Conservation (phyloP, 257 asterid genomes). For the Linaria vulgaris region DNA sequence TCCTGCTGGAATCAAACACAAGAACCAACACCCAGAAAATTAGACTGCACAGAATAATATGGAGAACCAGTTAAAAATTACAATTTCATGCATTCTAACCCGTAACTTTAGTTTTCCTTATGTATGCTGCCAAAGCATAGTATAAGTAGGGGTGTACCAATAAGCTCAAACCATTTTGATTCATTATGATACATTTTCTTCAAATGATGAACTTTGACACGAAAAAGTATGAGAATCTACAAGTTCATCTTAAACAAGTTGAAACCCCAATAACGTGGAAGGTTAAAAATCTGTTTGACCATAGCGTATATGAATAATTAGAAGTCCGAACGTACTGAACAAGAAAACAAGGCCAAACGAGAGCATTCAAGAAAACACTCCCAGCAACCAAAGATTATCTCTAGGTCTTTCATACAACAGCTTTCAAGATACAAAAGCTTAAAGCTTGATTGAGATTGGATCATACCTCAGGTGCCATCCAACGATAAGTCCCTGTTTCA, state of each 20-base stretch:
- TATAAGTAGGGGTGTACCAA: neutral
- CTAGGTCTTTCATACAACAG: too few relatives aligned
- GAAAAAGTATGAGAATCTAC: constrained; percentile 13
- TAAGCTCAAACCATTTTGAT: neutral
- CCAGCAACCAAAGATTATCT: constrained; percentile 15
- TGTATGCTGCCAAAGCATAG: neutral
- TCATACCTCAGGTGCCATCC: constrained; percentile 99
- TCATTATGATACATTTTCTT: neutral
- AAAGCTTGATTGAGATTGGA: constrained; percentile 17
- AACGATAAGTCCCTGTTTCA: constrained; percentile 96
- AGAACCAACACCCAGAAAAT: constrained; percentile 8
- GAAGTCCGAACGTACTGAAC: neutral
- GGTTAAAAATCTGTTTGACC: constrained; percentile 6
- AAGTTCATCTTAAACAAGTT: neutral
- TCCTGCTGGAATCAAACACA: constrained; percentile 19
- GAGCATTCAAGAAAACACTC: neutral
- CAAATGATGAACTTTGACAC: neutral
- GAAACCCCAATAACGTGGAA: neutral
- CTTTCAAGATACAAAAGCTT: neutral
- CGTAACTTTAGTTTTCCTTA: constrained; percentile 15
- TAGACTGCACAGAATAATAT: neutral
- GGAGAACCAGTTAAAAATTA: constrained; percentile 2
- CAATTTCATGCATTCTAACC: neutral
- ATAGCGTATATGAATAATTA: neutral
- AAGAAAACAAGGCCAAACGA: constrained; percentile 6